Conservation (phyloP, 148 eudicot genomes). For the Talinum fruticosum region DNA sequence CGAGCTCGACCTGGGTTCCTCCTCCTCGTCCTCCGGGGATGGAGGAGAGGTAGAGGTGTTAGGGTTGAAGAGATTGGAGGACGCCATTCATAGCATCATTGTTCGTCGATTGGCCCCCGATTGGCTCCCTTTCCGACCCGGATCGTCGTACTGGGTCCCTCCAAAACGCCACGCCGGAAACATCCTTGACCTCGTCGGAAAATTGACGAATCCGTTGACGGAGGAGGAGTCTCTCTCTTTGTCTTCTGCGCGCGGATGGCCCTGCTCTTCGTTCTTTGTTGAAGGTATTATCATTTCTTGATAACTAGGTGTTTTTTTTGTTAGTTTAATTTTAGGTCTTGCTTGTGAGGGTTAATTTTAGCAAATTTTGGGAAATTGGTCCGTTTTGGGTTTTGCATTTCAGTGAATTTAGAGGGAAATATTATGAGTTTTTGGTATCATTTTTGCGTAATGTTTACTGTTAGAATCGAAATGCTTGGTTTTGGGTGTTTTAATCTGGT, state of each 20-base stretch:
- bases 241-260: conserved; percentile 49
- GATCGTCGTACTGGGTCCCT: conserved; percentile 87
- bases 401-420: not conserved
- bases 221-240: conserved; percentile 49
- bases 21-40: conserved; percentile 33
- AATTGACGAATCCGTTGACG: conserved; percentile 39
- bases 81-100: conserved; percentile 62
- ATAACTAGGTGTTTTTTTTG: not conserved
- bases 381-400: not conserved
- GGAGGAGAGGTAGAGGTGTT: conserved; percentile 27
- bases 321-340: not conserved
- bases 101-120: conserved; percentile 77
- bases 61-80: conserved; percentile 44
- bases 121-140: conserved; percentile 88
- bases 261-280: conserved; percentile 50
- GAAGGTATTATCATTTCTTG: conserved; percentile 32
- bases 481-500: not conserved
- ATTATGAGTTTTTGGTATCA: not conserved
- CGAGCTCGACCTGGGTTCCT: conserved; percentile 45
- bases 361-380: not conserved
- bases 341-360: not conserved
- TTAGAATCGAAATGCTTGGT: not conserved
- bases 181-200: conserved; percentile 47
- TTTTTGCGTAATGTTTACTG: not conserved
- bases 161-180: conserved; percentile 30